Conservation (phyloP, 345 rosid genomes). For the Eucalyptus camaldulensis region DNA sequence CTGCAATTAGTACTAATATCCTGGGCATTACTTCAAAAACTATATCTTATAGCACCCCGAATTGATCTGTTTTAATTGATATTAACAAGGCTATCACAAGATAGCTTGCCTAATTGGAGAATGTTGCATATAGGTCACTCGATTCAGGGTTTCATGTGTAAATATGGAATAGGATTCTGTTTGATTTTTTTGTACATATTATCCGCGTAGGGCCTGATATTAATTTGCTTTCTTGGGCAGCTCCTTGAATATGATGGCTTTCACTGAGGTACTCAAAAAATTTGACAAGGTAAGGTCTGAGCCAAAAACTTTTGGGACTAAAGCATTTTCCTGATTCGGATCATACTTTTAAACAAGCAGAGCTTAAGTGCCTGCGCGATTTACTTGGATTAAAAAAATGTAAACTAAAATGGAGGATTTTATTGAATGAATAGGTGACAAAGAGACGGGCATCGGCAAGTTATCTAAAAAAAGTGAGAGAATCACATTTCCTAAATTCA, state of each 20-base stretch:
- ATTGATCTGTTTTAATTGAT: too few species aligned
- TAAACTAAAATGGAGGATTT: neutral
- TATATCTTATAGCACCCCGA: too few species aligned
- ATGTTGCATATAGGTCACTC: neutral
- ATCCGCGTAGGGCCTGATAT: neutral
- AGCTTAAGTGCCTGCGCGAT: neutral
- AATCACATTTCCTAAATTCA: conserved; percentile 78
- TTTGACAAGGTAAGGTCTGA: conserved; percentile 71
- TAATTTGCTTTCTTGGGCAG: conserved; percentile 17
- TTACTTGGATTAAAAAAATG: neutral
- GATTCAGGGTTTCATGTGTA: neutral
- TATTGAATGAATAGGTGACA: conserved; percentile 38
- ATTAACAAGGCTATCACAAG: too few species aligned
- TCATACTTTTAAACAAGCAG: neutral
- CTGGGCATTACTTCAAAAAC: too few species aligned
- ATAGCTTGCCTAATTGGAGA: too few species aligned
- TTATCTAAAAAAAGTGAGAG: conserved; percentile 73
- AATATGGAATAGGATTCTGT: neutral
- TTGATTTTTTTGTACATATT: neutral
- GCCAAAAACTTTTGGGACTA: neutral
- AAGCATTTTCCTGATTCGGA: neutral
- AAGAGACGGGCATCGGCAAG: conserved; percentile 72
- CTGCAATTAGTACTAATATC: neutral
- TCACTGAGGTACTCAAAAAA: conserved; percentile 81
- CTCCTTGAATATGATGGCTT: conserved; percentile 85